Base-by-base conservation (phyloP, 2,329 filamentous ascomycete species). In the Hypoxylon sp. region DNA sequence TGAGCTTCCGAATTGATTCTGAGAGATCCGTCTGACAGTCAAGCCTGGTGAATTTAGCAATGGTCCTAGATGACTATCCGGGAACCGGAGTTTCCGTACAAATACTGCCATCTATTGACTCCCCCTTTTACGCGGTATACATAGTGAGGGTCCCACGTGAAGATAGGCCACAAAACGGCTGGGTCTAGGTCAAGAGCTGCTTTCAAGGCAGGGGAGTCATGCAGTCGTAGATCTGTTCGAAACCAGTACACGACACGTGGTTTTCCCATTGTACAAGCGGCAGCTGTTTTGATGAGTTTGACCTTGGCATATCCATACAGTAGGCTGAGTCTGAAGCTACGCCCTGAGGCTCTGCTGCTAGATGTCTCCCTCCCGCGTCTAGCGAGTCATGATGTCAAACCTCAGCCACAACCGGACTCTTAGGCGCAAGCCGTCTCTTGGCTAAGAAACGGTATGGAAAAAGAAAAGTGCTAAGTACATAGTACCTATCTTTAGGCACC, bases 71-170 rank as follows among this genome's bases (percentile, higher is more conserved):
- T 17, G 4, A 11, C 8, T 22, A 26, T 39, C 11, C 20, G 15
- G 4, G 30, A n/a, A 13, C n/a, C 7, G 8, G 8, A 24, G 64
- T 80, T 71, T 71, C 87, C 80, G 92, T 71, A 87, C 80, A 92
- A 76, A 71, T 89, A 93, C 70, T 91, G 88, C 89, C 90, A 93
- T 68, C 91, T 81, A 71, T 94, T 94, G 7, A 87, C 79, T 0
- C 89, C 89, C 4, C 89, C 90, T 59, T 90, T 84, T 0, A 88
- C 87, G 30, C 84, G 84, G 73, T 92, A 93, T 24, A 93, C 89
- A 73, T 93, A 93, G 74, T 93, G 89, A 59, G 90, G 90, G 73
- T 93, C 91, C 89, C 90, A 94, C 1, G 89, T 92, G 83, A 91
- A 94, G 47, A 93, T 85, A 0, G 90, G 91, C 80, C 89, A 93